Evolutionary conservation across 768 basidiomycete genomes (phyloP).

Genomic region (Sarcodon sp.): DNA sequence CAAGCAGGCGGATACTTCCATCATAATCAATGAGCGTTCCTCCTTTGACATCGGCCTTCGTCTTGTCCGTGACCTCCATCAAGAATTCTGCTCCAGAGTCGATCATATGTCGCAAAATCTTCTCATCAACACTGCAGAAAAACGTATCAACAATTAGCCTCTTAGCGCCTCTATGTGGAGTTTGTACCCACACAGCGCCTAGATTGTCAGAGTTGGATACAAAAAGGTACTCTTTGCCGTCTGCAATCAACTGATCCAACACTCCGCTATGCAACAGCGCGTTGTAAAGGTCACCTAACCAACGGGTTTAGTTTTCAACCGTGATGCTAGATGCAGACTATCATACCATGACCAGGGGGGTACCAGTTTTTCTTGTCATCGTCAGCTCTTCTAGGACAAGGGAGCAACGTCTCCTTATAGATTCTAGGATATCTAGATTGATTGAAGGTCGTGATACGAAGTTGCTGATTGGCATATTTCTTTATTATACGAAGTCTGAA

Average conservation of each 20-base stretch:
- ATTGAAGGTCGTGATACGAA: conserved; percentile 86
- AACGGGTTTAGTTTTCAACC: no score
- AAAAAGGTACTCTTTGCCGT: conserved; percentile 95
- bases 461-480: conserved; percentile 91
- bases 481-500: conserved; percentile 73
- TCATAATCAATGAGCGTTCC: conserved; percentile 89
- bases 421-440: conserved; percentile 94
- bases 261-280: conserved; percentile 84
- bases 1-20: conserved; percentile 75
- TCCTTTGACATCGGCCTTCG: conserved; percentile 76
- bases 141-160: background rate
- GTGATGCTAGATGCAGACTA: no score
- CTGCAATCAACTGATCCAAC: conserved; percentile 76
- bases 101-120: conserved; percentile 80
- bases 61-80: conserved; percentile 97
- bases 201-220: conserved; percentile 97
- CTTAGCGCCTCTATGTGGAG: background rate
- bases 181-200: conserved; percentile 65
- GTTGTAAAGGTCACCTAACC: conserved; percentile 65
- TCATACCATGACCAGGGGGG: conserved; percentile 80
- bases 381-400: conserved; percentile 62
- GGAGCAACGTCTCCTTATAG: conserved; percentile 78
- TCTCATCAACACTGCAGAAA: conserved; percentile 15
- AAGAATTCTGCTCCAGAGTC: conserved; percentile 73
- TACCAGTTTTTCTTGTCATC: conserved; percentile 93